These are phyloP conservation scores for Chrysosporium queenslandicum DNA, from an alignment of 2,329 filamentous ascomycete species.

Conservation along the genomic window DNA sequence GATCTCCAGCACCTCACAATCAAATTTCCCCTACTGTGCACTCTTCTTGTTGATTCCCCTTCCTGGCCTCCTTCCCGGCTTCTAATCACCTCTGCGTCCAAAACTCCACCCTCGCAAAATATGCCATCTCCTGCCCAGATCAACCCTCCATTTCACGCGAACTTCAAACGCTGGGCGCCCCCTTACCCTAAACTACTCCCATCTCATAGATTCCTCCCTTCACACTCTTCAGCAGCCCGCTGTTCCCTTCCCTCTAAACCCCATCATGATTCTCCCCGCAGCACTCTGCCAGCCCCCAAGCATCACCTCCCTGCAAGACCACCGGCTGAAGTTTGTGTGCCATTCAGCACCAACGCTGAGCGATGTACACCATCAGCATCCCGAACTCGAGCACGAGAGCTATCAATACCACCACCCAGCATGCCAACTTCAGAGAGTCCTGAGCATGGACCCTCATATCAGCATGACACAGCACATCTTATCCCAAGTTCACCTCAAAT, in stretches of 20 bases:
- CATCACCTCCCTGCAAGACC: constrained; percentile 2
- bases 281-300: neutral
- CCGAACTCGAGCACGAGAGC: constrained; percentile 3
- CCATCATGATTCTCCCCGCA: constrained; percentile 2
- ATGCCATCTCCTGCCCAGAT: neutral
- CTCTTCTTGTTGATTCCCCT: neutral
- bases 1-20: neutral
- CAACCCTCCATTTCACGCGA: constrained; percentile 3
- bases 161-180: neutral
- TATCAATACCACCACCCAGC: neutral
- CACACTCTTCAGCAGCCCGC: neutral
- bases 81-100: no score
- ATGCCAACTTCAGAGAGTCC: neutral
- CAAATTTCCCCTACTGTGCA: neutral
- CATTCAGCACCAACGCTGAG: neutral
- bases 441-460: neutral
- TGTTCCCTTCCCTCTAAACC: neutral
- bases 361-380: neutral
- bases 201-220: neutral
- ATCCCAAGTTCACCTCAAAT: neutral
- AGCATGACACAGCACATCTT: neutral
- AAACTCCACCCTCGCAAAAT: neutral
- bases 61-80: neutral
- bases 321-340: constrained; percentile 6
- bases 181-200: neutral